Conservation (phyloP, 1,139 yeast genomes). For the Zygosaccharomyces pseudobailii region DNA sequence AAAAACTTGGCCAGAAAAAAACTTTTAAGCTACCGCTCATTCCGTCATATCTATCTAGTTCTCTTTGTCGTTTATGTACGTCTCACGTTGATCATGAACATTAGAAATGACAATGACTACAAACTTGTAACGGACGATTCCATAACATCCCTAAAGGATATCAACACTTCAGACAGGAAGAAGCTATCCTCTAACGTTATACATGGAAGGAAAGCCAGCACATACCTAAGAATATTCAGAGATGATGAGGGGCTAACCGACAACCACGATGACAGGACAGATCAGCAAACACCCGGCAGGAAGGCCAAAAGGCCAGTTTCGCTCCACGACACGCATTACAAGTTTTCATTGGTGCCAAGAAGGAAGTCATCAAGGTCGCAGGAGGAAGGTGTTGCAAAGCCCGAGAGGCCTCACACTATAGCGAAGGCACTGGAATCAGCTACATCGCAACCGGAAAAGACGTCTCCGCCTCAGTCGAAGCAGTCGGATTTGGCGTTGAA, state of each 20-base stretch:
- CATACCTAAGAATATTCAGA: constrained; percentile 32
- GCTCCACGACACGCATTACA: constrained; percentile 13
- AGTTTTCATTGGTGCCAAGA: constrained; percentile 9
- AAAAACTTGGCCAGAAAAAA: not conserved
- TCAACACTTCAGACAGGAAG: constrained; percentile 23
- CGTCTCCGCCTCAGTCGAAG: not conserved
- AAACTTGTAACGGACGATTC: constrained; percentile 3
- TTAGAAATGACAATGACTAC: constrained; percentile 2
- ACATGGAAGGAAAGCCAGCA: constrained; percentile 35
- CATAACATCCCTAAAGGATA: constrained; percentile 18
- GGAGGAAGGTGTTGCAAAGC: not conserved
- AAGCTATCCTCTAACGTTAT: constrained; percentile 14
- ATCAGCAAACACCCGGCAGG: not conserved
- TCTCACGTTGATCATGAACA: constrained; percentile 3
- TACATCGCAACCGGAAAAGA: not conserved
- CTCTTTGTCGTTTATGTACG: constrained; percentile 1
- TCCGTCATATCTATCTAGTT: not conserved
- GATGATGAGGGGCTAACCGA: constrained; percentile 21
- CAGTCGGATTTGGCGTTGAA: constrained; percentile 33
- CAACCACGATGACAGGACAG: not conserved
- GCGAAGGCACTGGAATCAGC: not conserved
- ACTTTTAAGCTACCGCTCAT: not conserved
- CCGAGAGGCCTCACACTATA: not conserved
- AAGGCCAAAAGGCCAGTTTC: constrained; percentile 10
- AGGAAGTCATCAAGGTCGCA: constrained; percentile 11